Evolutionary conservation across 768 basidiomycete genomes (phyloP), one percentile per base, ranked within the genome.

Genomic region (Neoboletus brunneissimus): DNA sequence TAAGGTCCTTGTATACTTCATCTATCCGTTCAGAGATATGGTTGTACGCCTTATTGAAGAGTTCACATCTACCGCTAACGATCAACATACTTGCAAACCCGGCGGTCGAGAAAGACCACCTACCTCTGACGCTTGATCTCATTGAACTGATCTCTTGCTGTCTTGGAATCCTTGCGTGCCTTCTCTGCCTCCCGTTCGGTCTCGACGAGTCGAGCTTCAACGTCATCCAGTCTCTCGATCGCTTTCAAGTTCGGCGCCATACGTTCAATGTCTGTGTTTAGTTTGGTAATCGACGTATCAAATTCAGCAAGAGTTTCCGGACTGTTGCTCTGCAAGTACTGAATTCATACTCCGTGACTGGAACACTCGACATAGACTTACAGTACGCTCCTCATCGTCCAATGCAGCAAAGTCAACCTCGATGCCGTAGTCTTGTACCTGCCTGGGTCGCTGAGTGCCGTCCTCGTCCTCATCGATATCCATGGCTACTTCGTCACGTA

Each of bases 181-280:
- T 91, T 87, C 11, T 97, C 94, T 2, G 94, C 93, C 69, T 98
- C 96, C 57, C 81, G 85, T 74, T 98, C 95, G 0, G 94, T 95
- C 54, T 93, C 89, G 1, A 85, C 81, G 16, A 98, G 79, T 65
- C 91, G 94, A 3, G 79, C 76, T 70, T 98, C 87, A 3, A 92
- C 89, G 59, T 92, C 87, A 51, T 92, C 93, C 27, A 94, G 77
- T 55, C 91, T 78, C 60, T 98, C 94, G 61, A 95, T 89, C 0
- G 96, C 96, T 71, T 98, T 98, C 83, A 98, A 79, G 69, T 98
- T 99, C 12, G 96, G 95, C 1, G 93, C 91, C 87, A 98, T 91
- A 49, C 84, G 81, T 64, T 95, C 93, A 50, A 98, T 94, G 61
- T 98, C 95, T 12, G 78, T 73, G 51, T 77, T 83, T 27, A 94